Conservation (phyloP, 202 grass and related monocot species). For the Setaria italica region DNA sequence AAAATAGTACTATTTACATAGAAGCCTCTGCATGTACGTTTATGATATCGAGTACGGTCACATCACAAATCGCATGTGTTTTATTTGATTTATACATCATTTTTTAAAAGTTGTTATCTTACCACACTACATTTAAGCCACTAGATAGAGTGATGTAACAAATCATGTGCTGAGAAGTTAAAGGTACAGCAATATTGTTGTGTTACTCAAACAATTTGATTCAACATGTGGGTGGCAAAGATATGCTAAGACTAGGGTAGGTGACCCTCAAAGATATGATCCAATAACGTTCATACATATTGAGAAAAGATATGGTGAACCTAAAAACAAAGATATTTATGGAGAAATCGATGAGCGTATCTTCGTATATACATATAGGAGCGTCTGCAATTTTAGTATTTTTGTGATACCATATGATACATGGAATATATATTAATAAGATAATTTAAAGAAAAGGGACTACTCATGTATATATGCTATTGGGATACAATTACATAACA, state of each 20-base stretch:
- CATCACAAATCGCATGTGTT: no score
- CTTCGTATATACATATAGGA: not conserved
- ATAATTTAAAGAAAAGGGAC: fast-evolving
- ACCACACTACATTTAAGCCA: no score
- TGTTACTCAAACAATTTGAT: no score
- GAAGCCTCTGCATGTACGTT: no score
- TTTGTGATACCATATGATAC: no score
- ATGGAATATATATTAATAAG: not conserved
- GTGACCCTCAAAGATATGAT: not conserved
- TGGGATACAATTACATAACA: not conserved
- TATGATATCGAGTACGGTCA: no score
- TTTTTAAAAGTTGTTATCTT: no score
- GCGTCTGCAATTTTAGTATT: not conserved
- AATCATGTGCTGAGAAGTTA: no score
- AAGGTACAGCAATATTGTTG: no score
- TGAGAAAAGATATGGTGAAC: not conserved
- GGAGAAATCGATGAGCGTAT: not conserved
- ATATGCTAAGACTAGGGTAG: not conserved
- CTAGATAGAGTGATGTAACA: no score
- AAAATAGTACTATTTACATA: no score
- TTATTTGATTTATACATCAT: no score
- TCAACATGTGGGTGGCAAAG: not conserved
- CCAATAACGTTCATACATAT: not conserved
- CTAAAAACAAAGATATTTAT: not conserved
- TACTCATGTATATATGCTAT: not conserved